phyloP scores from a whole-genome alignment of 805 yeast species.

The Cyberlindnera maclurae region DNA sequence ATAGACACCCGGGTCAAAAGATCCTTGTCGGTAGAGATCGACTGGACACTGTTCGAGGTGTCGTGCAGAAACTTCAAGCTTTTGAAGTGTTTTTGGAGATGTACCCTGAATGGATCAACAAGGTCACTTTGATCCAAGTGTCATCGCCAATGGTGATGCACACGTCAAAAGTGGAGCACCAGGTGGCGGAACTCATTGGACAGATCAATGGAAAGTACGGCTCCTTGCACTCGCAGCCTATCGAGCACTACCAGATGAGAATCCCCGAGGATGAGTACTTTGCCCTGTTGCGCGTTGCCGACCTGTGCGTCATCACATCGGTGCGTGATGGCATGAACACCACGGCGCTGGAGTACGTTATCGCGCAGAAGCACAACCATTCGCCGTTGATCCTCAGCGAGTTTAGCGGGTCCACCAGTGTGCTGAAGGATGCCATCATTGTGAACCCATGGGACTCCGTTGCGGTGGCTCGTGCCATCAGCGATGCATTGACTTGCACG shows the following conservation, averaged over 20 bases:
- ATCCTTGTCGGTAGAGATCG: slow-evolving; percentile 93
- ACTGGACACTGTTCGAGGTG: slow-evolving; percentile 87
- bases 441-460: slow-evolving; percentile 98
- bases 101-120: slow-evolving; percentile 88
- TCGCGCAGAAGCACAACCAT: slow-evolving; percentile 68
- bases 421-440: slow-evolving; percentile 62
- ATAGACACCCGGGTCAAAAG: slow-evolving; percentile 56
- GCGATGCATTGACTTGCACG: slow-evolving; percentile 56
- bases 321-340: slow-evolving; percentile 96
- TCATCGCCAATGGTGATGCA: slow-evolving; percentile 57
- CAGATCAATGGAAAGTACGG: slow-evolving; percentile 85
- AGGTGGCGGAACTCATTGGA: slow-evolving; percentile 75
- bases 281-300: slow-evolving; percentile 84
- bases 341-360: slow-evolving; percentile 85
- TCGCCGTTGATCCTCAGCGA: slow-evolving; percentile 85
- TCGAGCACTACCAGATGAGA: slow-evolving; percentile 87
- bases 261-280: slow-evolving; percentile 83
- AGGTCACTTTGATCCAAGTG: slow-evolving; percentile 86
- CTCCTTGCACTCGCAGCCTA: slow-evolving; percentile 73
- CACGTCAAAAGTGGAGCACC: slow-evolving; percentile 61
- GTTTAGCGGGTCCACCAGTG: slow-evolving; percentile 82
- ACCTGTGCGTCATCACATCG: slow-evolving; percentile 80
- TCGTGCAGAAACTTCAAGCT: slow-evolving; percentile 86
- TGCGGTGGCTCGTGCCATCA: slow-evolving; percentile 80
- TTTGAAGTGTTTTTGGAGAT: slow-evolving; percentile 80